These are phyloP conservation scores for Boletus reticulatus DNA, from an alignment of 768 basidiomycete species.

Conservation along the genomic window DNA sequence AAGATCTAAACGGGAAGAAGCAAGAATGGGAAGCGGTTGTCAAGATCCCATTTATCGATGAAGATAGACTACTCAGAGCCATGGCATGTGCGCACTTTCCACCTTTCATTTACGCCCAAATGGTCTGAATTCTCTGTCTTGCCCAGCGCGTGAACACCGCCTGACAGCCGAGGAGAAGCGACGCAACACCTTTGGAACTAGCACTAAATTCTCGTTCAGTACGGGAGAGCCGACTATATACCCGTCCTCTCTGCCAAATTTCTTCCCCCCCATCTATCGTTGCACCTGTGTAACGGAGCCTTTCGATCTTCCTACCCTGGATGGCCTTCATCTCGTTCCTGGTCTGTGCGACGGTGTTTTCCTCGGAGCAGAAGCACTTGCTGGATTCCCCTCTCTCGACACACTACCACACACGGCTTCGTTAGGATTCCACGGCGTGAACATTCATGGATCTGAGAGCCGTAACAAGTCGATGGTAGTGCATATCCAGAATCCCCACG, in stretches of 20 bases:
- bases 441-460: conserved; percentile 88
- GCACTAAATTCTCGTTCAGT: conserved; percentile 75
- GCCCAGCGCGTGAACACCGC: conserved; percentile 70
- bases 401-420: conserved; percentile 77
- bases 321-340: conserved; percentile 78
- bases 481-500: conserved; percentile 74
- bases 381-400: conserved; percentile 95
- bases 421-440: conserved; percentile 86
- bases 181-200: conserved; percentile 78
- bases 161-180: conserved; percentile 71
- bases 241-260: conserved; percentile 90
- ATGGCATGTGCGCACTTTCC: conserved; percentile 59
- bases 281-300: conserved; percentile 79
- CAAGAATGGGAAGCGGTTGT: conserved; percentile 99
- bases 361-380: conserved; percentile 80
- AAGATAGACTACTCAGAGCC: conserved; percentile 69
- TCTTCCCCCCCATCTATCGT: conserved; percentile 85
- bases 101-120: not conserved
- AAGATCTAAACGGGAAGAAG: conserved; percentile 97
- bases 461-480: conserved; percentile 94
- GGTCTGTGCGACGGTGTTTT: conserved; percentile 89
- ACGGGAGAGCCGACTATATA: conserved; percentile 63
- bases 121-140: not conserved
- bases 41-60: conserved; percentile 97
- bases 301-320: conserved; percentile 85